Percentiles rank a stretch among this genome's conserved stretches.
phyloP scores from a whole-genome alignment of 768 basidiomycete species.

The Macrolepiota fuliginosa region DNA sequence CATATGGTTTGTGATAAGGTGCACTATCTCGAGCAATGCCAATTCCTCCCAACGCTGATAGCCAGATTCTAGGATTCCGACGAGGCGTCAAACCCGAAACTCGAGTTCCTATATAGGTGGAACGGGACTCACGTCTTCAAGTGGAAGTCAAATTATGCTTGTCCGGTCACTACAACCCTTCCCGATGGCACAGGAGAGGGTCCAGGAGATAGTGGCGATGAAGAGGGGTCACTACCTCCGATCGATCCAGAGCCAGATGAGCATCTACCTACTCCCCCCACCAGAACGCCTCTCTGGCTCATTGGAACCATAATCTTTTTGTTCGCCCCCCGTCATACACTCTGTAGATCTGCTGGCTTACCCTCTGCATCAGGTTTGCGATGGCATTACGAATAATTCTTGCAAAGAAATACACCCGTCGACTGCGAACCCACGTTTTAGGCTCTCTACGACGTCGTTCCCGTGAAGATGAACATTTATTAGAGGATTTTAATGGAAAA shows the following conservation, averaged over 20 bases:
- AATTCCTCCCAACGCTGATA: neutral
- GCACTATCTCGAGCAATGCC: neutral
- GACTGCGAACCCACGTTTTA: neutral
- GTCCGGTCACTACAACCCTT: conserved; percentile 13
- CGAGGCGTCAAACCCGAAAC: conserved; percentile 11
- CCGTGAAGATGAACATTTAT: neutral
- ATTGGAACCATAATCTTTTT: neutral
- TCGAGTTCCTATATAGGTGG: conserved; percentile 20
- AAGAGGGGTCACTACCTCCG: neutral
- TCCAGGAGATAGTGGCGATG: neutral
- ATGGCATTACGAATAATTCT: neutral
- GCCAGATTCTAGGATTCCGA: neutral
- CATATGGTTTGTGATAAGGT: conserved; percentile 27
- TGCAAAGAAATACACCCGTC: neutral
- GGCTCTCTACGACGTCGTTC: neutral
- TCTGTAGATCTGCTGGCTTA: neutral
- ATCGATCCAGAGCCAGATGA: neutral
- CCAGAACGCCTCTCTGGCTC: neutral
- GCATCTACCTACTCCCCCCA: neutral
- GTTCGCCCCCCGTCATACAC: neutral
- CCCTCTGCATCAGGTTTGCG: neutral
- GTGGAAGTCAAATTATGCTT: conserved; percentile 24
- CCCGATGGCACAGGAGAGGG: neutral
- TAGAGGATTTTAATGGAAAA: neutral
- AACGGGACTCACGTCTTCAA: conserved; percentile 26